Percentiles rank a stretch among this genome's conserved stretches.
Evolutionary conservation across 2,329 filamentous ascomycete genomes (phyloP).

Genomic region (Bipolaris cookei): DNA sequence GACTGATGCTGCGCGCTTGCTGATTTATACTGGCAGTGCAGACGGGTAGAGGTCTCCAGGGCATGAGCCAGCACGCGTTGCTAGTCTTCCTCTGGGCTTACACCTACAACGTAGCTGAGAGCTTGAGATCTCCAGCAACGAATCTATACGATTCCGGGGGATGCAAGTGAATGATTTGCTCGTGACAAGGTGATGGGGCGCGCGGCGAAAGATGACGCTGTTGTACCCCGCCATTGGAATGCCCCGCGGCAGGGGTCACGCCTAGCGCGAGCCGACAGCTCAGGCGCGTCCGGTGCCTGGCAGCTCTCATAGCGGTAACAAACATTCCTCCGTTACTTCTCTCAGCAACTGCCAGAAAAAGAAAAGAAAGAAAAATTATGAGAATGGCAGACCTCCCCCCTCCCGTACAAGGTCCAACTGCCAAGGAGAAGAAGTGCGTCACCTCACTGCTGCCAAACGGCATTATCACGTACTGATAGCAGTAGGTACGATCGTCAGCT

Average conservation of each 20-base stretch:
- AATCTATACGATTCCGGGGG: background rate
- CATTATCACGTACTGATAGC: constrained; percentile 48
- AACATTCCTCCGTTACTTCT: constrained; percentile 5
- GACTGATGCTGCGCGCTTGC: constrained; percentile 38
- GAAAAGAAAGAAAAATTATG: background rate
- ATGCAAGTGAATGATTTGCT: constrained; percentile 9
- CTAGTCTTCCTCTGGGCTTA: background rate
- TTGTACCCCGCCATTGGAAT: constrained; percentile 8
- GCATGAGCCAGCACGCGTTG: constrained; percentile 22
- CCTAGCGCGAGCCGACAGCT: constrained; percentile 19
- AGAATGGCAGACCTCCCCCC: constrained; percentile 49
- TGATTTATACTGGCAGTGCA: constrained; percentile 31
- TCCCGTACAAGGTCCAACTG: constrained; percentile 50
- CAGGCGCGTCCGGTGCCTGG: constrained; percentile 6
- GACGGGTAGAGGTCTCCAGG: constrained; percentile 10
- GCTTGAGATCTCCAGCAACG: background rate
- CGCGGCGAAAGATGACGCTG: constrained; percentile 13
- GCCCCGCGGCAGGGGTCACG: constrained; percentile 21
- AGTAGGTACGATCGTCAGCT: constrained; percentile 87
- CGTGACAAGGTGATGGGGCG: constrained; percentile 6
- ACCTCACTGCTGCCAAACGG: background rate
- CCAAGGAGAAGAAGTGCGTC: constrained; percentile 59
- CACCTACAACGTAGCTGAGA: background rate
- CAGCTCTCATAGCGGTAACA: background rate
- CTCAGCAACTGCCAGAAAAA: background rate